Percentiles rank a stretch among this genome's conserved stretches.
Evolutionary conservation across 2,329 filamentous ascomycete species (phyloP).

Genomic region (Fusarium nematophilum): DNA sequence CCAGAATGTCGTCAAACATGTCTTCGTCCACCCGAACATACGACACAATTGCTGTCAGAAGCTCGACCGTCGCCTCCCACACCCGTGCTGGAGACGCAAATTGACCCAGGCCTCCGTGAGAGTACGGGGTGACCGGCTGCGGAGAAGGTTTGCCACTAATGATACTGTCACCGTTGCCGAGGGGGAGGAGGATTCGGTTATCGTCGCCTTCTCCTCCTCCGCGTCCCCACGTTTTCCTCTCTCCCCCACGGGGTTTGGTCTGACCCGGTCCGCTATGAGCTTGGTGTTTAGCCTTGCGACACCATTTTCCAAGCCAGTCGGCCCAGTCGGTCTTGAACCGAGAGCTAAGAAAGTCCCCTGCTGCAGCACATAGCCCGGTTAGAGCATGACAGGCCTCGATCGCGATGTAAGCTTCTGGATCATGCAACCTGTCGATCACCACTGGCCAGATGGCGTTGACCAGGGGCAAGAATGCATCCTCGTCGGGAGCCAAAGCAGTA

Average conservation of each 20-base stretch:
- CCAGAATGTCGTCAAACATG: constrained; percentile 77
- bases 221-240: constrained; percentile 25
- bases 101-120: constrained; percentile 59
- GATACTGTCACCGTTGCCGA: constrained; percentile 40
- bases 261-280: constrained; percentile 42
- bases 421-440: constrained; percentile 74
- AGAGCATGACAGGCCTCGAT: constrained; percentile 78
- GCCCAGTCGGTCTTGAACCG: constrained; percentile 81
- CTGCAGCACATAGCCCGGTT: constrained; percentile 73
- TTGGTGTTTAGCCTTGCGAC: constrained; percentile 55
- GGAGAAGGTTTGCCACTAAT: constrained; percentile 24
- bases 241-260: constrained; percentile 31
- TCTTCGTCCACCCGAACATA: constrained; percentile 74
- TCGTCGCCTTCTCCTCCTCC: constrained; percentile 21
- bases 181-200: constrained; percentile 49
- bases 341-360: constrained; percentile 83
- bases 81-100: constrained; percentile 72
- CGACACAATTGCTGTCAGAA: constrained; percentile 71
- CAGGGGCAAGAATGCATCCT: constrained; percentile 87
- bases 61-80: constrained; percentile 70
- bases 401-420: constrained; percentile 74
- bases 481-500: constrained; percentile 77
- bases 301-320: constrained; percentile 64
- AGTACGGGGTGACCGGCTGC: constrained; percentile 18
- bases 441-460: constrained; percentile 94